Base-by-base conservation (phyloP, 257 asterid species). In the Jacaranda mimosifolia region DNA sequence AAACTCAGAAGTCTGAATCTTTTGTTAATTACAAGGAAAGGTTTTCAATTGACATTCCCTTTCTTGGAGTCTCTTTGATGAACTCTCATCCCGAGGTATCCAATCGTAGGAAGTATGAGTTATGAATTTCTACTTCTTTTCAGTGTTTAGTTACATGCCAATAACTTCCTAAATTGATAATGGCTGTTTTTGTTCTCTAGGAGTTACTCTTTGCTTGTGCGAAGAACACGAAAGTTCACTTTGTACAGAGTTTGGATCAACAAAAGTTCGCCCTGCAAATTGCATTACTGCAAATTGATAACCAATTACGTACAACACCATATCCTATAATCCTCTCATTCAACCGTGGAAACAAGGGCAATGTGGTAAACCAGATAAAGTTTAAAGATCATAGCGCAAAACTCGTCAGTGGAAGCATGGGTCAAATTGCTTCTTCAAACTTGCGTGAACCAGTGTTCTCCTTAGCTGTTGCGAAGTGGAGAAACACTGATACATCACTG, bases 201-300 rank as follows among this genome's bases (percentile, higher is more conserved):
- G 99, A 95, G 87, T 77, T 95, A 76, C 94, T 95, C 71, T 95
- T 91, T 82, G 94, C 90, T 68, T 86, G 96, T 85, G 98, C 97
- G 56, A 88, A 87, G 90, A 89, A 85, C 81, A 76, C 86, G 42
- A 84, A 83, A 82, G 70, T 93, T 69, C 86, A 87, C 82, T 86
- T 93, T 36, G 85, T 74, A 21, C 99, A 93, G 82, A 85, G 92
- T 84, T 80, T 95, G 82, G 97, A 95, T 79, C 94, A 86, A 66
- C 99, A 95, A 60, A 89, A 86, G 80, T 90, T 93, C 79, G 86
- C 91, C 80, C 85, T 93, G 74, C 93, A 89, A 70, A 84, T 93
- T 76, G 87, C 78, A 32, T 90, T 89, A 46, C 86, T 95, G 84
- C 98, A 95, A 85, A 88, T 95, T 45, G 99, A 95, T 87, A 95